Base-by-base conservation (phyloP, 2,329 filamentous ascomycete species). In the Orbilia blumenaviensis region DNA sequence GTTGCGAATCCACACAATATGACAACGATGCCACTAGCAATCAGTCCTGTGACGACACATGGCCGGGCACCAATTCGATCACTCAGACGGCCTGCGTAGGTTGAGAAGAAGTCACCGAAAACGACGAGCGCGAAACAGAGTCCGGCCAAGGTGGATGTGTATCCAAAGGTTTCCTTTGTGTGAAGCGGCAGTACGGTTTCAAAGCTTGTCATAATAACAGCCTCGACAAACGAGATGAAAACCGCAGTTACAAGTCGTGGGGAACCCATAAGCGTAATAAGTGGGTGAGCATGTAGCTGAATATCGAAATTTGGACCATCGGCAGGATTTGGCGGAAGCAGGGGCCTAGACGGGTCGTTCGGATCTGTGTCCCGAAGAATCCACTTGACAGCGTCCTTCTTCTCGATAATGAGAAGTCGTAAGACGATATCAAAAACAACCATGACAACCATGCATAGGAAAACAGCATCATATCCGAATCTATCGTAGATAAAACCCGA, bases 321-420 rank as follows among this genome's bases (percentile, higher is more conserved):
- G 29, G 46, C 21, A 23, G 52, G 52, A 4, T n/a, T 29, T n/a
- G 72, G 64, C 12, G 64, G 64, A 12, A 76, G 64, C 18, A 76
- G 36, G 14, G 56, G 58, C 32, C 63, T 66, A 38, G 64, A 41
- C n/a, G 64, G 64, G 16, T 69, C 64, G 41, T 76, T 66, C n/a
- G 58, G 54, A 16, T 76, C 64, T 38, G 64, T 54, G 16, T 76
- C 72, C 36, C 41, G 21, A 12, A 69, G 41, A 23, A 76, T 54
- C 72, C 72, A 76, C 50, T 72, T 77, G 25, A 69, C 64, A 12
- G 73, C 73, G 32, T 77, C 73, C 16, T 77, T 77, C 52, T 72
- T 71, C 42, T 77, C 73, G 34, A 77, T 77, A 18, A 77, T 71
- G 21, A 77, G 54, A n/a, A 77, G 66, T 64, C 73, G 66, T 21